Base-by-base conservation (phyloP, 1,284 basidiomycete species). In the Leccinum angustisporum region DNA sequence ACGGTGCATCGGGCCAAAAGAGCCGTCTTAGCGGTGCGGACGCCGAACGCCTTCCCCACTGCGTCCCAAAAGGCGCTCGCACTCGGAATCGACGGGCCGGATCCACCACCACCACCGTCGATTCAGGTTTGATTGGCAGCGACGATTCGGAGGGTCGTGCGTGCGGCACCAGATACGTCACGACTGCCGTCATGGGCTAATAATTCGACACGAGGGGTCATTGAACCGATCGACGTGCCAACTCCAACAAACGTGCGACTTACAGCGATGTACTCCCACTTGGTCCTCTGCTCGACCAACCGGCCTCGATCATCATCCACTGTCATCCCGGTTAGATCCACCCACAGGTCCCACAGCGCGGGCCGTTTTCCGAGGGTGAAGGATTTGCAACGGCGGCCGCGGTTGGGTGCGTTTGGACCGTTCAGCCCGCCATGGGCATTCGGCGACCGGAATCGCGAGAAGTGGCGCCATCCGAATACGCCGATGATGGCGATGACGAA, bases 291-390 rank as follows among this genome's bases (percentile, higher is more conserved):
- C 60, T 16, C 21, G 43, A 3, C 30, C 14, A 16, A 50, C 10
- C 43, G n/a, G 9, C 40, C n/a, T 43, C 40, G 40, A 6, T 10
- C 36, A 38, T 38, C n/a, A 9, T 18, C 40, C 9, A 11, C 4
- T 9, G n/a, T 18, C 1, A 5, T 18, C n/a, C 40, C 11, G 10
- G 43, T 46, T 6, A 46, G 25, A 8, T 65, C 52, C 18, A 68
- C 67, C 78, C 78, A 77, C 11, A 80, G 11, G 64, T 83, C 81
- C 79, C 80, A 82, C 10, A 83, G 63, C 57, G 71, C 62, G 0
- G 83, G 82, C 51, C 53, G 73, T 54, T 72, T 66, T 21, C 69
- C 69, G 4, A 70, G 58, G 0, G n/a, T 1, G 13, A 18, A 3
- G 7, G 55, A 27, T n/a, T 51, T 60, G 36, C 5, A 55, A 31